Percentiles rank a stretch among this genome's conserved stretches.
These are phyloP conservation scores for Scedosporium boydii DNA, from an alignment of 2,329 filamentous ascomycete species.

Conservation along the genomic window DNA sequence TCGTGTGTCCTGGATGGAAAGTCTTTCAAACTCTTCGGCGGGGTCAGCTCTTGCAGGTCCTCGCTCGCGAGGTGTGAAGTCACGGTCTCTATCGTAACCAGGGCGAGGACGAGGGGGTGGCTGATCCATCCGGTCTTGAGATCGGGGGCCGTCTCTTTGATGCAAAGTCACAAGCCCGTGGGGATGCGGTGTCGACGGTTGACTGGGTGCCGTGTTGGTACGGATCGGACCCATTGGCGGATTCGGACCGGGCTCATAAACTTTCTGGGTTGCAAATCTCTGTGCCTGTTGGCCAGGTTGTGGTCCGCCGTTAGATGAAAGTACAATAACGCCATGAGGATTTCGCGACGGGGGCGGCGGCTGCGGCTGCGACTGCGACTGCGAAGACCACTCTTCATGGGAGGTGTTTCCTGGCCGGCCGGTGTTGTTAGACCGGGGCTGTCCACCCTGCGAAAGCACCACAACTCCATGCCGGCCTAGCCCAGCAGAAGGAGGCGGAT, in stretches of 20 bases:
- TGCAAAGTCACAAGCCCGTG: not conserved
- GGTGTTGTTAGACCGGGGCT: not conserved
- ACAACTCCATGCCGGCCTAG: not conserved
- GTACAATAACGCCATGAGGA: not conserved
- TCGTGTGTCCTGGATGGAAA: not conserved
- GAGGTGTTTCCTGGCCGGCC: not conserved
- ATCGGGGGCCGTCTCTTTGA: not conserved
- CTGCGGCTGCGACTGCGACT: too few relatives aligned
- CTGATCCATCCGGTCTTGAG: not conserved
- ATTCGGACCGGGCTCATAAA: not conserved
- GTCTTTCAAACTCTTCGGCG: not conserved
- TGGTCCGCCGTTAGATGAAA: not conserved
- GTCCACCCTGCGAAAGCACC: not conserved
- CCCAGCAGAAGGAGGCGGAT: not conserved
- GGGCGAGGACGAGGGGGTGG: not conserved
- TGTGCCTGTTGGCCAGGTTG: not conserved
- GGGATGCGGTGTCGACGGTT: not conserved
- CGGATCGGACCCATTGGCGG: not conserved
- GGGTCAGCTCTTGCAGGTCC: not conserved
- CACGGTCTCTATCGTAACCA: not conserved
- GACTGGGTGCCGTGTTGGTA: not conserved
- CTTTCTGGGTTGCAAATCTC: not conserved
- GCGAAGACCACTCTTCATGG: not conserved
- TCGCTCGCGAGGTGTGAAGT: not conserved
- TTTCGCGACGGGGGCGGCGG: not conserved